These are phyloP conservation scores for Stromatinia cepivora DNA, from an alignment of 2,329 filamentous ascomycete species.

Conservation along the genomic window DNA sequence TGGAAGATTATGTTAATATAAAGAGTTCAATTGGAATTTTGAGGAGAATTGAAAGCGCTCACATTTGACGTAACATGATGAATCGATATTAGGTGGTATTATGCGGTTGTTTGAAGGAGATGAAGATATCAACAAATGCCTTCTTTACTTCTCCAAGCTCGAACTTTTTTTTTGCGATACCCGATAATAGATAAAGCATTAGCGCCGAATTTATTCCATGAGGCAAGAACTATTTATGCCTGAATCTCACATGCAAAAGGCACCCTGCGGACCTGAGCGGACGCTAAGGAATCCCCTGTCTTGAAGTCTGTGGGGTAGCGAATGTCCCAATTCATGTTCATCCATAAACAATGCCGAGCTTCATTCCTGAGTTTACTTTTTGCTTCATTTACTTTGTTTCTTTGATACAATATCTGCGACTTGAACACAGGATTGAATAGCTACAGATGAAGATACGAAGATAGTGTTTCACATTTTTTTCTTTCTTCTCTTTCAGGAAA, in stretches of 20 bases:
- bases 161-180: slow-evolving; percentile 23
- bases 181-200: slow-evolving; percentile 31
- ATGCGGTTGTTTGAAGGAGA: slow-evolving; percentile 14
- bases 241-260: slow-evolving; percentile 32
- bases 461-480: neutral
- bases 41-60: slow-evolving; percentile 2
- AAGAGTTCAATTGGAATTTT: neutral
- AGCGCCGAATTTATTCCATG: slow-evolving; percentile 6
- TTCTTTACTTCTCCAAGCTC: slow-evolving; percentile 26
- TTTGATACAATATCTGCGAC: slow-evolving; percentile 14
- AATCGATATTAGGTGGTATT: slow-evolving; percentile 27
- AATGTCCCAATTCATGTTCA: slow-evolving; percentile 25
- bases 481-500: neutral
- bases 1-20: slow-evolving; percentile 37
- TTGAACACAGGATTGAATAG: neutral
- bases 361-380: slow-evolving; percentile 27
- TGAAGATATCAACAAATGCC: slow-evolving; percentile 25
- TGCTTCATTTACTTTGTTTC: slow-evolving; percentile 2
- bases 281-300: slow-evolving; percentile 16
- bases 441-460: neutral
- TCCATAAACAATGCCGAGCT: slow-evolving; percentile 22
- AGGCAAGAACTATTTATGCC: slow-evolving; percentile 1
- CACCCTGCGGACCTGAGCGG: slow-evolving; percentile 18
- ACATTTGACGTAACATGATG: slow-evolving; percentile 44
- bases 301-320: slow-evolving; percentile 26